Evolutionary conservation across 208 protist species (phyloP).

Genomic region (Crithidia thermophila): DNA sequence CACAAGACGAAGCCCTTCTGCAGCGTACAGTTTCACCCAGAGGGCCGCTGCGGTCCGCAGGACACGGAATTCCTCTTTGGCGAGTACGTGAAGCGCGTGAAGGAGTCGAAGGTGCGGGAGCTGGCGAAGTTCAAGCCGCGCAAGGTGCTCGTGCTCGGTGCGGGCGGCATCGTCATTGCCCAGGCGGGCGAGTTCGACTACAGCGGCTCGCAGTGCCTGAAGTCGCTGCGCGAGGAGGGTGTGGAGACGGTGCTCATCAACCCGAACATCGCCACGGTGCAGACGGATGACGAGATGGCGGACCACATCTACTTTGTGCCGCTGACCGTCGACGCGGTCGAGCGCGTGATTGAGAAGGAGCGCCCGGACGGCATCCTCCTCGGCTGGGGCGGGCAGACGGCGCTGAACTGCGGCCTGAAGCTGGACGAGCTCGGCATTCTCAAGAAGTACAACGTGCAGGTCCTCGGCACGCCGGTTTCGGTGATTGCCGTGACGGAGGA

Average conservation of each 20-base stretch:
- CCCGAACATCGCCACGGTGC: conserved; percentile 99
- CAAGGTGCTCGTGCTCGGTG: conserved; percentile 95
- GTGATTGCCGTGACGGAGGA: conserved; percentile 98
- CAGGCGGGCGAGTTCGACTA: conserved; percentile 99
- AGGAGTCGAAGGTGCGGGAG: conserved; percentile 72
- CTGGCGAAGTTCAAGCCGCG: conserved; percentile 74
- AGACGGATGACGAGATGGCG: conserved; percentile 97
- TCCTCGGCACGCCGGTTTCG: conserved; percentile 95
- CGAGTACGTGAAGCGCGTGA: conserved; percentile 92
- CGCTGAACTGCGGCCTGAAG: conserved; percentile 98
- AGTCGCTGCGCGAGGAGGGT: conserved; percentile 98
- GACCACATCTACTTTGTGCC: conserved; percentile 98
- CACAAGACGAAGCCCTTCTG: conserved; percentile 97
- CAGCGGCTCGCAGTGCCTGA: conserved; percentile 98
- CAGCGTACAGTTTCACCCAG: conserved; percentile 98
- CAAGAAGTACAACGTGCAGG: conserved; percentile 93
- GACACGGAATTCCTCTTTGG: conserved; percentile 99
- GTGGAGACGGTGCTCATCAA: conserved; percentile 98
- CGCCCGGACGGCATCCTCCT: conserved; percentile 96
- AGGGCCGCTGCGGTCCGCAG: conserved; percentile 95
- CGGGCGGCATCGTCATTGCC: conserved; percentile 97
- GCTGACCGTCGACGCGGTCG: conserved; percentile 93
- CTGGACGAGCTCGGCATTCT: conserved; percentile 93
- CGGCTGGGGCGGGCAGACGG: conserved; percentile 98
- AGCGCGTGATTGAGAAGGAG: conserved; percentile 96